Base-by-base conservation (phyloP, 495 filamentous ascomycete species). In the Hypomontagnella monticulosa region DNA sequence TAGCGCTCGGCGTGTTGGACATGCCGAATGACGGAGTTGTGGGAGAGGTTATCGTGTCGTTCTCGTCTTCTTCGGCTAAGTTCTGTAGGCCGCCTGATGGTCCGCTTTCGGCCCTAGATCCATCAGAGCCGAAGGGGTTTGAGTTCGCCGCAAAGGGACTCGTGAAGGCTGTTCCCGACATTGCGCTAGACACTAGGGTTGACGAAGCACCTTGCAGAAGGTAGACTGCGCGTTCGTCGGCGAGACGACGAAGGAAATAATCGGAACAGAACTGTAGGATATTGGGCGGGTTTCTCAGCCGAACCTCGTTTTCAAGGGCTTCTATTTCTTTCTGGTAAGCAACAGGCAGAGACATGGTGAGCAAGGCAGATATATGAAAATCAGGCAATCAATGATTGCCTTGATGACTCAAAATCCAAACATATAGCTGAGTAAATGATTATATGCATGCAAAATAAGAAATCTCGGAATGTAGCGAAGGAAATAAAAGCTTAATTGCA, bases 191-290 rank as follows among this genome's bases (percentile, higher is more conserved):
- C 53, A 62, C 59, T 44, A 54, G 61, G 67, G 54, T 47, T 58
- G 62, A 19, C 43, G 67, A 38, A 47, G 66, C 33, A 63, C 61
- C 50, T 59, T 59, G 67, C 34, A 53, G 59, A 23, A 84, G 75
- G 71, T 84, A 83, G 48, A 85, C 76, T 55, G 76, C 74, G 52
- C 88, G 84, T 73, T 89, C 80, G 61, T 80, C 76, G 69, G 87
- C 84, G 48, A 89, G 83, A 57, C 87, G 86, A 63, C 79, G 80
- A 48, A 76, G 76, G 77, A 89, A 90, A 76, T 82, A 84, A 74
- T 89, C 87, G 75, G 86, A 81, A 70, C 88, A 89, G 77, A 88
- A 89, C 70, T 89, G 87, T 65, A 88, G 80, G 73, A 87, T 75
- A 77, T 89, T 87, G 61, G 75, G 42, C 8, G 85, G 86, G 43